phyloP scores from a whole-genome alignment of 495 filamentous ascomycete genomes.

The Chaetomium fimeti region DNA sequence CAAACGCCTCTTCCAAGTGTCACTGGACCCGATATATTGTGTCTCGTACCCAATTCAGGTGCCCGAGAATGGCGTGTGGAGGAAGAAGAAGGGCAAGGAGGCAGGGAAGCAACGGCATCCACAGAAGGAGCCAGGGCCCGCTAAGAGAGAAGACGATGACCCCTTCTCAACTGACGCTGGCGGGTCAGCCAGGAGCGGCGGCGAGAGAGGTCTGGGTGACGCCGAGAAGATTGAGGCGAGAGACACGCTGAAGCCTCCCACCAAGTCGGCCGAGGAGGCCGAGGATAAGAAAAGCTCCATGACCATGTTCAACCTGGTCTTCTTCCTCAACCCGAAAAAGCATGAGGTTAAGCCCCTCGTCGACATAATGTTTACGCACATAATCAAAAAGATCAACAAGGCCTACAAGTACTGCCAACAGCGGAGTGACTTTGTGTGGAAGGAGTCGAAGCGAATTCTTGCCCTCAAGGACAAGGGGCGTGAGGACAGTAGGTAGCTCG shows the following conservation, averaged over 20 bases:
- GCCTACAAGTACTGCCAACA: constrained; percentile 89
- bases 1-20: constrained; percentile 82
- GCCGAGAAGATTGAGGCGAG: constrained; percentile 40
- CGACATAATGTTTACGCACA: constrained; percentile 78
- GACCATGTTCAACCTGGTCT: constrained; percentile 97
- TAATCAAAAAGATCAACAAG: constrained; percentile 85
- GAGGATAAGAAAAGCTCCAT: constrained; percentile 62
- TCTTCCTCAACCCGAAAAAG: constrained; percentile 77
- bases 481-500: constrained; percentile 60
- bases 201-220: constrained; percentile 27
- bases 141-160: constrained; percentile 36
- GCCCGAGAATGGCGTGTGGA: constrained; percentile 81
- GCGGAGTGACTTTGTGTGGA: constrained; percentile 81
- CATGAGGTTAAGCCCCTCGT: constrained; percentile 72
- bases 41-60: constrained; percentile 87
- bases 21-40: constrained; percentile 79
- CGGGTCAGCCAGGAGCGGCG: too few relatives aligned
- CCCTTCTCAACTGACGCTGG: constrained; percentile 24
- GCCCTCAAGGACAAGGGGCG: constrained; percentile 73
- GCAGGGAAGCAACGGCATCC: constrained; percentile 20
- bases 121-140: constrained; percentile 16
- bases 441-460: constrained; percentile 75
- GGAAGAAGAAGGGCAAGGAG: constrained; percentile 65
- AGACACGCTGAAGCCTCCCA: constrained; percentile 39
- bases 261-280: constrained; percentile 45